A percentile compares a stretch with the other conserved stretches of the same genome.
Evolutionary conservation across 768 basidiomycete genomes (phyloP).

Genomic region (Mrakia frigida): DNA sequence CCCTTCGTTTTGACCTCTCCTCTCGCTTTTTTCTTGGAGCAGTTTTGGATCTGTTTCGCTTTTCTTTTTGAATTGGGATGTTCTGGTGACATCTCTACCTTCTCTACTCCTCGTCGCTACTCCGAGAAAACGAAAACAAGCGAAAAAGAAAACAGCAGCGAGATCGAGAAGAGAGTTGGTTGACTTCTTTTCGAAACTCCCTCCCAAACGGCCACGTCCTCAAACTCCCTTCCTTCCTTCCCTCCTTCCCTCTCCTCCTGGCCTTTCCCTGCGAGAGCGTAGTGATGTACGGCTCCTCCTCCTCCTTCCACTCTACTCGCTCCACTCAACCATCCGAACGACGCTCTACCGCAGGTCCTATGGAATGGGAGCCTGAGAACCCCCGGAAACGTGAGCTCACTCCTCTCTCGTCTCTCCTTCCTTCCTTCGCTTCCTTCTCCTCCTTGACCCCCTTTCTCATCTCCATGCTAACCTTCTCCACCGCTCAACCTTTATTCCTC

Average conservation of each 20-base stretch:
- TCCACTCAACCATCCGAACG: not conserved
- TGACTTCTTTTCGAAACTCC: not conserved
- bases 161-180: too few relatives aligned
- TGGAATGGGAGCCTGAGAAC: constrained; percentile 25
- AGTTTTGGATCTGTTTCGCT: not conserved
- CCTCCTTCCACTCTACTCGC: not conserved
- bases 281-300: constrained; percentile 4
- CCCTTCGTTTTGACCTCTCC: not conserved
- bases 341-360: constrained; percentile 25
- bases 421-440: not conserved
- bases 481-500: not conserved
- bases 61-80: not conserved
- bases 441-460: not conserved
- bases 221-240: not conserved
- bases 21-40: not conserved
- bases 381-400: constrained; percentile 16
- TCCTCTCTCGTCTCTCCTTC: not conserved
- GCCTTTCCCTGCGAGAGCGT: not conserved
- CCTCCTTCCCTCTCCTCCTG: not conserved
- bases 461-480: not conserved
- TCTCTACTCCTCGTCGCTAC: not conserved
- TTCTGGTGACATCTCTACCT: not conserved
- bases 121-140: not conserved
- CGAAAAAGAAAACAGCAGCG: not conserved
- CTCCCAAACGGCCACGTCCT: not conserved